Conservation (phyloP, 208 protist genomes). For the Phytomonas francai region DNA sequence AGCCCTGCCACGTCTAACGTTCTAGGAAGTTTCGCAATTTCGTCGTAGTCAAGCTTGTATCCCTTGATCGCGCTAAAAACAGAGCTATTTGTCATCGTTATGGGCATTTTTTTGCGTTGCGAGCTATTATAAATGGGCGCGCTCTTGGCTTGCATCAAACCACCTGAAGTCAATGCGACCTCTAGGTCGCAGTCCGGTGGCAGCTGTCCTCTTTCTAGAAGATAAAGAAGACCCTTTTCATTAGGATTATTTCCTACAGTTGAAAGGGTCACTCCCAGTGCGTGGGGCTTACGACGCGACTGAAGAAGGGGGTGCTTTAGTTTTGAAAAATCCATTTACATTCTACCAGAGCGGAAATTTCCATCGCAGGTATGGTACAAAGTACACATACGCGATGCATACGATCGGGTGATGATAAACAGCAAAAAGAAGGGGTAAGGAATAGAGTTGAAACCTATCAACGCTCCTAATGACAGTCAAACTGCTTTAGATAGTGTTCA, state of each 20-base stretch:
- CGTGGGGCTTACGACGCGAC: neutral
- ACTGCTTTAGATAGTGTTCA: neutral
- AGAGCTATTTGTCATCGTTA: neutral
- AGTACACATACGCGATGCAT: neutral
- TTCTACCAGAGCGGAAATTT: neutral
- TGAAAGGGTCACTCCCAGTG: neutral
- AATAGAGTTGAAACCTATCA: neutral
- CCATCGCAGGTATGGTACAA: neutral
- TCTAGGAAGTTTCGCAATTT: conserved; percentile 62
- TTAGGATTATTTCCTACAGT: neutral
- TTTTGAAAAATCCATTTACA: neutral
- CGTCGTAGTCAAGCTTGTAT: conserved; percentile 62
- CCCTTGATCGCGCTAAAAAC: conserved; percentile 15
- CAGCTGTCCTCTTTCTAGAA: conserved; percentile 39
- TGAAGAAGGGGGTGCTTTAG: neutral
- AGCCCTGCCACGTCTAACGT: conserved; percentile 72
- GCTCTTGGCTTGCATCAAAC: conserved; percentile 35
- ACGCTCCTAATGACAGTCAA: neutral
- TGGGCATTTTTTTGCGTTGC: neutral
- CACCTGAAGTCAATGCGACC: conserved; percentile 42
- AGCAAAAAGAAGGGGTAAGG: neutral
- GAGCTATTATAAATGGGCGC: conserved; percentile 24
- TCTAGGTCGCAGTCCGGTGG: conserved; percentile 51
- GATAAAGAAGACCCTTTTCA: conserved; percentile 15
- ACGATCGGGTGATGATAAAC: neutral